Evolutionary conservation across 208 protist genomes (phyloP).

Genomic region (Crithidia mellificae): DNA sequence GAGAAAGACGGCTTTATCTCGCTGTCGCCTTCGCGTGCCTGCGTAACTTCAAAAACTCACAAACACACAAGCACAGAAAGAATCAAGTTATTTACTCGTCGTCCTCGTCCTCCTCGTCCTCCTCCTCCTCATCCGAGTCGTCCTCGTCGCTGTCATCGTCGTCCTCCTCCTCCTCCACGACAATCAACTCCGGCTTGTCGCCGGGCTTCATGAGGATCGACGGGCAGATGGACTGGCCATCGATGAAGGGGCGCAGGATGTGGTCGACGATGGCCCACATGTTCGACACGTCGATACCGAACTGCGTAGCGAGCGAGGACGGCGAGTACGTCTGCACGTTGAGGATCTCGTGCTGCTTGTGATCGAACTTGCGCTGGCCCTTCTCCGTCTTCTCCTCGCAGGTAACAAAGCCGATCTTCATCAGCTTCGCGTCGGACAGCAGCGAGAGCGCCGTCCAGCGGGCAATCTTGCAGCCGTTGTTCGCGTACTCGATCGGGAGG

Average conservation of each 20-base stretch:
- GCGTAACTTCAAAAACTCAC: background rate
- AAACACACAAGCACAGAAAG: background rate
- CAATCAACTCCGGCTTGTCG: conserved; percentile 47
- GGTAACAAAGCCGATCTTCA: conserved; percentile 87
- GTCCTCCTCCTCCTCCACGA: conserved; percentile 51
- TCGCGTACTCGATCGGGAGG: conserved; percentile 60
- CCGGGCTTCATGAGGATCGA: conserved; percentile 68
- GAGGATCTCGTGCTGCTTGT: conserved; percentile 62
- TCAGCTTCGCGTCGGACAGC: conserved; percentile 61
- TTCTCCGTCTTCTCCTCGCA: conserved; percentile 47
- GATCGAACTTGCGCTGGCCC: conserved; percentile 34
- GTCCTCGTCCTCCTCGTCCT: conserved; percentile 54
- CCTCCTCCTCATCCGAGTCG: conserved; percentile 64
- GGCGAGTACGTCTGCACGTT: conserved; percentile 63
- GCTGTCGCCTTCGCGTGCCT: too few species aligned
- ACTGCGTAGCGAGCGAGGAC: conserved; percentile 53
- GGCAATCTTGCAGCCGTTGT: conserved; percentile 78
- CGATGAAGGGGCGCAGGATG: conserved; percentile 67
- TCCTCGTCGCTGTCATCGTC: conserved; percentile 81
- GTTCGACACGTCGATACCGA: conserved; percentile 63
- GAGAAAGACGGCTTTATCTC: too few species aligned
- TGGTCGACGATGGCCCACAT: conserved; percentile 84
- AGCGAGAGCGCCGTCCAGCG: conserved; percentile 87
- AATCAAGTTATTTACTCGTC: conserved; percentile 36
- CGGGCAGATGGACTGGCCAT: conserved; percentile 43